Evolutionary conservation across 2,329 filamentous ascomycete species (phyloP).

Genomic region (Nemania abortiva): DNA sequence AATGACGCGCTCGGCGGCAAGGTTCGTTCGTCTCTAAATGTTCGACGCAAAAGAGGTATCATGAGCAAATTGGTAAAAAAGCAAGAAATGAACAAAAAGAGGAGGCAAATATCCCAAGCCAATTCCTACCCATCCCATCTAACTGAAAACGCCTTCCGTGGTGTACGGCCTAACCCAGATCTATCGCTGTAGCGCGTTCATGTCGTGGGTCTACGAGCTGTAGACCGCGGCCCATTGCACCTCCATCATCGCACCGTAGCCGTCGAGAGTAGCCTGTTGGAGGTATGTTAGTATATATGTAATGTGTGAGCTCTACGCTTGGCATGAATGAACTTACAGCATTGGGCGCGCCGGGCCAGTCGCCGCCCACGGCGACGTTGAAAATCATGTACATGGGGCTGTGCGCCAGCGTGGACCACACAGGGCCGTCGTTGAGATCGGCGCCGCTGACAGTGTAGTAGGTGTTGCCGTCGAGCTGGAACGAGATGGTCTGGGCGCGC

Average conservation of each 20-base stretch:
- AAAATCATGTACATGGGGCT: slow-evolving; percentile 64
- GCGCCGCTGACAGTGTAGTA: slow-evolving; percentile 60
- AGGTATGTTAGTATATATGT: slow-evolving; percentile 33
- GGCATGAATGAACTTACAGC: slow-evolving; percentile 40
- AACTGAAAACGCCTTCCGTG: slow-evolving; percentile 42
- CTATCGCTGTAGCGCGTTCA: slow-evolving; percentile 9
- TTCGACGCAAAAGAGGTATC: slow-evolving; percentile 45
- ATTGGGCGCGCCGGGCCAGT: slow-evolving; percentile 56
- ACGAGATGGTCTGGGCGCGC: slow-evolving; percentile 63
- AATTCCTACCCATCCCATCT: slow-evolving; percentile 36
- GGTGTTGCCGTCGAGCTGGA: slow-evolving; percentile 60
- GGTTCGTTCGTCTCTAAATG: not conserved
- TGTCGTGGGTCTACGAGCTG: slow-evolving; percentile 43
- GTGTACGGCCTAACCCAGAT: slow-evolving; percentile 37
- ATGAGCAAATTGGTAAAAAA: slow-evolving; percentile 36
- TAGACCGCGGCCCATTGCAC: slow-evolving; percentile 51
- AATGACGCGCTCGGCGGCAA: slow-evolving; percentile 11
- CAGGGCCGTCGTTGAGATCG: slow-evolving; percentile 57
- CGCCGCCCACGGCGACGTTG: slow-evolving; percentile 68
- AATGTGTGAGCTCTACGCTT: not conserved
- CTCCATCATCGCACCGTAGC: slow-evolving; percentile 52
- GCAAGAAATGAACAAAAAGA: slow-evolving; percentile 14
- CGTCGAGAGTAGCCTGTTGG: slow-evolving; percentile 45
- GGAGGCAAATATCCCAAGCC: not conserved
- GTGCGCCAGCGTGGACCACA: slow-evolving; percentile 65